Conservation (phyloP, 371 early-diverging fungal species). For the Mortierella sp. region DNA sequence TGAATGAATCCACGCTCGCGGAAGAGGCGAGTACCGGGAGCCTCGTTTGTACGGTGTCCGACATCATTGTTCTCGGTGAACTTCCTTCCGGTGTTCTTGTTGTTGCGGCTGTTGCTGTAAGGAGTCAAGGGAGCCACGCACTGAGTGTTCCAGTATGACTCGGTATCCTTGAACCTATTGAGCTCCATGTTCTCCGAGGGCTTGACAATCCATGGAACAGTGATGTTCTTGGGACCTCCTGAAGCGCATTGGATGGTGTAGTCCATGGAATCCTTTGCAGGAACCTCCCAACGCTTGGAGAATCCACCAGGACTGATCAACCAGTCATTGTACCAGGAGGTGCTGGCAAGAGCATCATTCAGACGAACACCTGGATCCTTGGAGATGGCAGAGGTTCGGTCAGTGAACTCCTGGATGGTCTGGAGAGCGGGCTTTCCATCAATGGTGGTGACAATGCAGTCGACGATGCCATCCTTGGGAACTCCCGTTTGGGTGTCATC, state of each 20-base stretch:
- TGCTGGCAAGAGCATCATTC: slow-evolving; percentile 52
- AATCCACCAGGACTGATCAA: slow-evolving; percentile 45
- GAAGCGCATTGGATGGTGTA: slow-evolving; percentile 42
- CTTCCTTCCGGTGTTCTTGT: not conserved
- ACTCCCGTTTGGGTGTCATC: slow-evolving; percentile 38
- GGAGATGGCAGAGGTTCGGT: slow-evolving; percentile 44
- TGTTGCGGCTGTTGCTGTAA: slow-evolving; percentile 15
- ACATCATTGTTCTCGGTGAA: not conserved
- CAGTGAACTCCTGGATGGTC: slow-evolving; percentile 48
- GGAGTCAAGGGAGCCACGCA: slow-evolving; percentile 28
- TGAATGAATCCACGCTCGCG: slow-evolving; percentile 44
- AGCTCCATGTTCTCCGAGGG: slow-evolving; percentile 26
- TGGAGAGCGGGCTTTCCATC: slow-evolving; percentile 53
- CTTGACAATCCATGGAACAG: slow-evolving; percentile 41
- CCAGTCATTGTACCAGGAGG: slow-evolving; percentile 53
- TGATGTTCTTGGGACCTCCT: slow-evolving; percentile 23
- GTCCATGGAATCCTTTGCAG: slow-evolving; percentile 30
- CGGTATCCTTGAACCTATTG: slow-evolving; percentile 40
- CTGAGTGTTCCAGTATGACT: slow-evolving; percentile 42
- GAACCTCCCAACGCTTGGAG: slow-evolving; percentile 44
- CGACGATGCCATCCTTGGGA: slow-evolving; percentile 31
- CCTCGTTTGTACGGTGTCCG: slow-evolving; percentile 11
- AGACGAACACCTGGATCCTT: slow-evolving; percentile 55
- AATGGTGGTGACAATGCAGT: slow-evolving; percentile 46
- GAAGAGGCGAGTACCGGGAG: slow-evolving; percentile 30